Conservation (phyloP, 805 yeast genomes). For the Metschnikowia henanensis region DNA sequence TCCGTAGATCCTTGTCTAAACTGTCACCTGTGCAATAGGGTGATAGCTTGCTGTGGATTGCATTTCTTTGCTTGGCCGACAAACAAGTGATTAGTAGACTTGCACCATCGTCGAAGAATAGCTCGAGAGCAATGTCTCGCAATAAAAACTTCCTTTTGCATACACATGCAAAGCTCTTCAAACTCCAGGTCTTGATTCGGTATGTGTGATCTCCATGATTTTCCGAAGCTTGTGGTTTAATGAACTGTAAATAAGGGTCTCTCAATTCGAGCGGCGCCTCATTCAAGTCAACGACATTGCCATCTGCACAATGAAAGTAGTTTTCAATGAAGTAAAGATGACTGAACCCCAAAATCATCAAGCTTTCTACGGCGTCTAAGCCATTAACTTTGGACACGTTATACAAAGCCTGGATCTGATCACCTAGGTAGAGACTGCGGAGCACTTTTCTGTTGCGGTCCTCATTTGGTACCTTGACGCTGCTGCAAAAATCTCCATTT, state of each 20-base stretch:
- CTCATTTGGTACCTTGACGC: slow-evolving; percentile 33
- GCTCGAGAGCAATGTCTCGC: slow-evolving; percentile 78
- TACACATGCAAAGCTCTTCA: slow-evolving; percentile 58
- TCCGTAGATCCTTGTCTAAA: slow-evolving; percentile 54
- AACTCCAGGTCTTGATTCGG: slow-evolving; percentile 57
- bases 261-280: slow-evolving; percentile 63
- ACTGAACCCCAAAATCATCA: slow-evolving; percentile 65
- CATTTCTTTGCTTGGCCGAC: slow-evolving; percentile 54
- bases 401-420: slow-evolving; percentile 68
- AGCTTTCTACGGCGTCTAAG: slow-evolving; percentile 71
- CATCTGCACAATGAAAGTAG: slow-evolving; percentile 57
- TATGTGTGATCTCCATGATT: slow-evolving; percentile 36
- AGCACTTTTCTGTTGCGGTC: slow-evolving; percentile 77
- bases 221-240: slow-evolving; percentile 46
- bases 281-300: slow-evolving; percentile 57
- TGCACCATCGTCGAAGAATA: slow-evolving; percentile 72
- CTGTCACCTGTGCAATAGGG: slow-evolving; percentile 49
- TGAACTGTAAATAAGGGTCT: slow-evolving; percentile 68
- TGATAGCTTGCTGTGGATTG: slow-evolving; percentile 49
- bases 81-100: slow-evolving; percentile 67
- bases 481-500: slow-evolving; percentile 15
- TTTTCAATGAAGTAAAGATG: slow-evolving; percentile 70
- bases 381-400: slow-evolving; percentile 78
- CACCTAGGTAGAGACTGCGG: slow-evolving; percentile 67
- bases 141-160: slow-evolving; percentile 75